Conservation (phyloP, 306 rosid species). For the Medicago arabica region DNA sequence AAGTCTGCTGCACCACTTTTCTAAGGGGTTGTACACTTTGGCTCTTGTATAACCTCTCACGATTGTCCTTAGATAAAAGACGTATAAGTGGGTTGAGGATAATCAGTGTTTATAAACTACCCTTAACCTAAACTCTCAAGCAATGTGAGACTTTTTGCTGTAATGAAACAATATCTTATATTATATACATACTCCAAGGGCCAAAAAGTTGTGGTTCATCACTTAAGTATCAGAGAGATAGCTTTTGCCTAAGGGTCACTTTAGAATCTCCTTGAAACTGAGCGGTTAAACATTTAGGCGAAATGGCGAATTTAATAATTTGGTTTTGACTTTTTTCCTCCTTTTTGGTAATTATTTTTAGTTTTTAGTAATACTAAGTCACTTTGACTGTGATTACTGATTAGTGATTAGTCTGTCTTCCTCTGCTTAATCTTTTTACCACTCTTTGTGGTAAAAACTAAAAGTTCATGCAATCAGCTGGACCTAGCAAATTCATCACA, state of each 20-base stretch:
- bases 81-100: background rate
- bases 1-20: background rate
- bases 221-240: background rate
- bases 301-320: background rate
- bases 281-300: no score
- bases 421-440: slow-evolving; percentile 15
- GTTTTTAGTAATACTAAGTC: background rate
- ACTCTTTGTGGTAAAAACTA: slow-evolving; percentile 7
- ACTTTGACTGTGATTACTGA: slow-evolving; percentile 23
- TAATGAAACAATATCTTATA: background rate
- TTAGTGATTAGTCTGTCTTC: slow-evolving; percentile 13
- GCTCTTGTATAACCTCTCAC: background rate
- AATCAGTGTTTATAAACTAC: background rate
- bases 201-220: background rate
- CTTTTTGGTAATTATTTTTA: background rate
- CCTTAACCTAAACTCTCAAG: background rate
- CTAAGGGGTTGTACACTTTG: background rate
- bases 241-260: slow-evolving; percentile 2
- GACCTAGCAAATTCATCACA: slow-evolving; percentile 21
- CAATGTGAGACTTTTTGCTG: background rate
- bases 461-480: slow-evolving; percentile 1
- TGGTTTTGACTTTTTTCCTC: background rate
- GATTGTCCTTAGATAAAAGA: background rate
- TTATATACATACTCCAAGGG: background rate
- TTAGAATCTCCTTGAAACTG: background rate